Base-by-base conservation (phyloP, 192 early-diverging fungal genomes). In the Gigaspora rosea region DNA sequence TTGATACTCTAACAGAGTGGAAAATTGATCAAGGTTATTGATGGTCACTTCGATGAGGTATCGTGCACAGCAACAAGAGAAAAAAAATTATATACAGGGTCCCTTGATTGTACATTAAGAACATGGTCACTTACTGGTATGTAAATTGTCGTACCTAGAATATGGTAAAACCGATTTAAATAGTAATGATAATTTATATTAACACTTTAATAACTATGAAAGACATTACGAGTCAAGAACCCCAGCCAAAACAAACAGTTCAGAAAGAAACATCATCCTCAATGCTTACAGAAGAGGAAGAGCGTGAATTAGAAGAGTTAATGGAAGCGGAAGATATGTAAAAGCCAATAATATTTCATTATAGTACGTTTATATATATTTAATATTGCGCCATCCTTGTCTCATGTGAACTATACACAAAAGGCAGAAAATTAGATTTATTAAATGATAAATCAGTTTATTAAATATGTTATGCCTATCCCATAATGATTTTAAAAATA, bases 11-110 rank as follows among this genome's bases (percentile, higher is more conserved):
- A 41, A 70, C 22, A 96, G 95, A 86, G 87, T 15, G 94, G 91
- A 63, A 87, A 93, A 48, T 82, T 93, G 13, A 83, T 95, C n/a
- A 86, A 87, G 32, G 85, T 86, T 15, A 90, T 99, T 46, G 88
- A 91, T 41, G 95, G 92, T 6, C 97, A 99, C 77, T 96, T 92
- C 73, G 95, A 95, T 78, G 96, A 97, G 79, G 91, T 99, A 2
- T 88, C 91, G 0, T 83, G 87, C 59, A 81, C 98, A 76, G 80
- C 81, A 1, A 78, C 87, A 3, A 62, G 81, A 49, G 92, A 93
- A 8, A 80, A 86, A 6, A 86, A 80, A 4, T 82, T 98, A 16
- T 94, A 93, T 80, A 92, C 93, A 15, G 92, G 87, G 18, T 92
- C 94, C 0, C 80, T 98, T 36, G 97, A 99, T 80, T 86, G 89